Evolutionary conservation across 176 grass and related monocot genomes (phyloP), one percentile per base, ranked within the genome.

Genomic region (Juncus effusus): DNA sequence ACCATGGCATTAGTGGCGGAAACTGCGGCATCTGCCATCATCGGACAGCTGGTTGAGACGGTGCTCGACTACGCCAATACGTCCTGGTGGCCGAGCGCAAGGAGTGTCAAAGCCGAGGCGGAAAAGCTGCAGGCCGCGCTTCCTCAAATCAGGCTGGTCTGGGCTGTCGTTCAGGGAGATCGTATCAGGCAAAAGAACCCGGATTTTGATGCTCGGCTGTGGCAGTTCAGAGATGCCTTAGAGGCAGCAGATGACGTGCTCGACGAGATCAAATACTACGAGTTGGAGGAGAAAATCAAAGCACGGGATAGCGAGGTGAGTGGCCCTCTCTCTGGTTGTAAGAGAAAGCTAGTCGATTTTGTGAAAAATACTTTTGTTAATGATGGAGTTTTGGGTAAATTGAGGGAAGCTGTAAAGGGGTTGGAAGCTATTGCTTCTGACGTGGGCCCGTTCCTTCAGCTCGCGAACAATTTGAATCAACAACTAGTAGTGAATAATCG

Each of bases 191-290:
- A 59, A 59, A 59, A n/a, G 12, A 7, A 14, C 14, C 13, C 56
- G 3, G 56, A 59, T 16, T 28, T 59, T 16, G 56, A 59, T 14
- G n/a, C 56, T 5, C 16, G 56, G 9, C 3, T 59, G 56, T 59
- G 56, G 56, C 56, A 59, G 16, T 59, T 59, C 13, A 59, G 56
- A 59, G 62, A 77, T 40, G 74, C 74, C 19, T 14, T 45, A n/a
- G 16, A 77, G 36, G 51, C 38, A 6, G 63, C 61, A n/a, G 74
- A 45, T 10, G 13, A 36, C 36, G 49, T 77, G 13, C 15, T 77
- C 16, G 62, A 77, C 51, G 62, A 77, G n/a, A 51, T 77, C 3
- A 38, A 77, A 2, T 59, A 67, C 62, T 40, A 49, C 13, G 4
- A 15, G 4, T 28, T 76, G 44, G 60, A 13, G 40, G 45, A 76